A percentile compares a stretch with the other conserved stretches of the same genome.
Evolutionary conservation across 2,329 filamentous ascomycete genomes (phyloP).

Genomic region (Ramularia endophylla): DNA sequence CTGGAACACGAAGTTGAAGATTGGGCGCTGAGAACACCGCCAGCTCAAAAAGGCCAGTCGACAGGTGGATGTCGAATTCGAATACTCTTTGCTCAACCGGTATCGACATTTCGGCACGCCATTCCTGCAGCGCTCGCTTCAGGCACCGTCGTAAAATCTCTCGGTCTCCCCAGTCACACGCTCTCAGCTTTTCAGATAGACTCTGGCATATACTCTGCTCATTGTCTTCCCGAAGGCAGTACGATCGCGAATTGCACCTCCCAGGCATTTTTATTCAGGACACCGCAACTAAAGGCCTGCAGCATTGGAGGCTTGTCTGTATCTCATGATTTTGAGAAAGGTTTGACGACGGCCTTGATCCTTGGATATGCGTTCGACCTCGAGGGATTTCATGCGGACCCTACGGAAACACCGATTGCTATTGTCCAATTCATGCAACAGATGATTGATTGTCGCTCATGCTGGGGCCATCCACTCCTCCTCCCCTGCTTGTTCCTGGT

Average conservation of each 20-base stretch:
- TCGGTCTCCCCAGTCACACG: constrained; percentile 6
- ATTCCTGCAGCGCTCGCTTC: constrained; percentile 1
- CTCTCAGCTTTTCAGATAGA: constrained; percentile 7
- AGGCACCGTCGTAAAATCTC: constrained; percentile 1
- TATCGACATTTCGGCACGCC: constrained; percentile 1
- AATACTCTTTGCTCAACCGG: constrained; percentile 10
- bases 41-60: no score
- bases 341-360: constrained; percentile 10
- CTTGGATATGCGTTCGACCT: constrained; percentile 11
- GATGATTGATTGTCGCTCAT: constrained; percentile 1
- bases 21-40: no score
- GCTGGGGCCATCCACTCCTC: constrained; percentile 6
- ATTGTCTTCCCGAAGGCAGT: constrained; percentile 3
- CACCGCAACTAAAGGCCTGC: constrained; percentile 14
- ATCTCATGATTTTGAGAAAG: constrained; percentile 9
- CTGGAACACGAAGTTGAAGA: constrained; percentile 4
- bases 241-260: background rate
- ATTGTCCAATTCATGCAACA: constrained; percentile 1
- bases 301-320: constrained; percentile 8
- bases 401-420: background rate
- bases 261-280: constrained; percentile 9
- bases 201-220: constrained; percentile 5
- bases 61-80: constrained; percentile 2
- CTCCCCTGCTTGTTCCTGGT: constrained; percentile 9
- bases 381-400: constrained; percentile 1